Evolutionary conservation across 1,139 yeast genomes (phyloP).

Genomic region (Diutina ranongensis): DNA sequence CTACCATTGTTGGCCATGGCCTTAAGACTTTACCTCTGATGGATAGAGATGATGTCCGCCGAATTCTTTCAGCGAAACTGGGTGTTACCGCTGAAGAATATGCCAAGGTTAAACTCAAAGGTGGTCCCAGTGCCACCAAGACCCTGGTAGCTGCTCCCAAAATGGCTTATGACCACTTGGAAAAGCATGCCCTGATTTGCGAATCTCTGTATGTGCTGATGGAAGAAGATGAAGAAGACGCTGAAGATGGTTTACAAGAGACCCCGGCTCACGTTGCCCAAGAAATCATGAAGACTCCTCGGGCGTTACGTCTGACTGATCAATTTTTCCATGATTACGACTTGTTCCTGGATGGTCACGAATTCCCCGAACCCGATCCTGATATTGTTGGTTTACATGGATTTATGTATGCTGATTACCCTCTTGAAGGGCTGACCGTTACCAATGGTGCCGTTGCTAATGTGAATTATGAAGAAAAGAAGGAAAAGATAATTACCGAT

Average conservation of each 20-base stretch:
- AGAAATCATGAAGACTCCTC: constrained; percentile 25
- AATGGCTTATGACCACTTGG: constrained; percentile 21
- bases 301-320: constrained; percentile 22
- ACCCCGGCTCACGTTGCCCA: constrained; percentile 17
- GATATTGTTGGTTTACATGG: constrained; percentile 14
- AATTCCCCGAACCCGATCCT: constrained; percentile 28
- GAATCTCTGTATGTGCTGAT: neutral
- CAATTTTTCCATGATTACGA: constrained; percentile 28
- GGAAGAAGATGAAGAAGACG: constrained; percentile 7
- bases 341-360: constrained; percentile 7
- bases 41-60: constrained; percentile 37
- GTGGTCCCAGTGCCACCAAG: constrained; percentile 17
- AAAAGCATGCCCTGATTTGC: constrained; percentile 28
- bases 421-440: neutral
- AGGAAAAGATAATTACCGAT: neutral
- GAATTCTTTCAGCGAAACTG: constrained; percentile 27
- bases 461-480: neutral
- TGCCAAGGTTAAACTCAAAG: constrained; percentile 23
- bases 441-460: too few relatives aligned
- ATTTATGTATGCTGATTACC: constrained; percentile 3
- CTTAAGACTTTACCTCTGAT: constrained; percentile 36
- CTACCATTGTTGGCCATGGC: constrained; percentile 30
- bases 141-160: constrained; percentile 22
- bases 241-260: constrained; percentile 17
- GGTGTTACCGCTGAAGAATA: constrained; percentile 34